Conservation (phyloP, 192 early-diverging fungal species). For the Coemansia sp. region DNA sequence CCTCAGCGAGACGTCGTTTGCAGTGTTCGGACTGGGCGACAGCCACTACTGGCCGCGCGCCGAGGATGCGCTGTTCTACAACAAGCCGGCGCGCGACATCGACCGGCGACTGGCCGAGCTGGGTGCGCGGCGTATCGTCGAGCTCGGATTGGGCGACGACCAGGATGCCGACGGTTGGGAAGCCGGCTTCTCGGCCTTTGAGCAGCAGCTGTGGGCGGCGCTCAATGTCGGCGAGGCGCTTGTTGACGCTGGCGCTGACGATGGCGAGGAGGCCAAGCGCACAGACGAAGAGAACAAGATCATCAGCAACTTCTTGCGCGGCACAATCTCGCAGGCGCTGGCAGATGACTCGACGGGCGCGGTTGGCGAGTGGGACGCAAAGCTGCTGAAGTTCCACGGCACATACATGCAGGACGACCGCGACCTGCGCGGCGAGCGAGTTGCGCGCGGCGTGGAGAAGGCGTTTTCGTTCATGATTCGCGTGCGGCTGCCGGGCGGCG, state of each 20-base stretch:
- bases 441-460: constrained; percentile 84
- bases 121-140: constrained; percentile 66
- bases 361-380: constrained; percentile 86
- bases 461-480: constrained; percentile 98
- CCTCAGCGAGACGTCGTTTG: constrained; percentile 68
- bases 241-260: constrained; percentile 59
- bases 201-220: constrained; percentile 79
- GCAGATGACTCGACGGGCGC: constrained; percentile 81
- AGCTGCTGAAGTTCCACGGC: constrained; percentile 96
- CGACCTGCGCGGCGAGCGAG: constrained; percentile 83
- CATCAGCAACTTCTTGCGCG: constrained; percentile 88
- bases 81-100: constrained; percentile 87
- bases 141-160: constrained; percentile 85
- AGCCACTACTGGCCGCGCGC: constrained; percentile 95
- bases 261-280: constrained; percentile 62
- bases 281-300: constrained; percentile 94
- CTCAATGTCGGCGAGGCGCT: constrained; percentile 72
- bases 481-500: constrained; percentile 90
- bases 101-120: constrained; percentile 77
- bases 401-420: constrained; percentile 97
- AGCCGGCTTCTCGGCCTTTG: constrained; percentile 79
- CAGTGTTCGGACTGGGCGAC: constrained; percentile 92
- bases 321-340: constrained; percentile 86
- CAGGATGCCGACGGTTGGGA: constrained; percentile 90
- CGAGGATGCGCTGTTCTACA: constrained; percentile 89